phyloP scores from a whole-genome alignment of 1,284 basidiomycete species.

The Ustilago lituana region DNA sequence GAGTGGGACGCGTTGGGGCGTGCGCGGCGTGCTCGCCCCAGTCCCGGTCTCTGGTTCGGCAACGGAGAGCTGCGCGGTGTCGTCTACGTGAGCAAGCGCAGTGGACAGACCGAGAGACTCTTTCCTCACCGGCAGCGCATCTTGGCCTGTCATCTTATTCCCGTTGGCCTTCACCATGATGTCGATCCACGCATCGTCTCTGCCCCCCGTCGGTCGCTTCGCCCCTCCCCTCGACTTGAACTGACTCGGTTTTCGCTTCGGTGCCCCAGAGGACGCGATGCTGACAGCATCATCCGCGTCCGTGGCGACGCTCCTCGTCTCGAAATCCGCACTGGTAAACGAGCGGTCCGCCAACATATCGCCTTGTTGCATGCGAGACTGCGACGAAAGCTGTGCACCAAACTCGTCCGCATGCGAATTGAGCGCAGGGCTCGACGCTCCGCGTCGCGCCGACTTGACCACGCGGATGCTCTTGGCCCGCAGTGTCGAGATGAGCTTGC shows the following conservation, averaged over 20 bases:
- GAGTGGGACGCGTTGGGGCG: not conserved
- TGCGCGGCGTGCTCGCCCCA: slow-evolving; percentile 12
- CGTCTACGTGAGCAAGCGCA: slow-evolving; percentile 1
- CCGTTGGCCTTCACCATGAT: slow-evolving; percentile 44
- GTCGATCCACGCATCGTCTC: slow-evolving; percentile 57
- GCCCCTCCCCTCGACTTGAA: slow-evolving; percentile 7
- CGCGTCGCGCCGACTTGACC: slow-evolving; percentile 34
- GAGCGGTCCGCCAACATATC: slow-evolving; percentile 30
- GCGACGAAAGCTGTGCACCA: not conserved
- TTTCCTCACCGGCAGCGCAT: slow-evolving; percentile 17
- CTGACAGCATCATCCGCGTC: slow-evolving; percentile 22
- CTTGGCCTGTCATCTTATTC: slow-evolving; percentile 44
- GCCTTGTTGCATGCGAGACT: slow-evolving; percentile 10
- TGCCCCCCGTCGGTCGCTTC: slow-evolving; percentile 17
- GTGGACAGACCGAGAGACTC: slow-evolving; percentile 8
- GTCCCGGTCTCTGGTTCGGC: not conserved
- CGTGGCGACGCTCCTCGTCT: slow-evolving; percentile 47
- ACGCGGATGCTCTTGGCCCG: slow-evolving; percentile 37
- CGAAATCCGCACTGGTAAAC: slow-evolving; percentile 55
- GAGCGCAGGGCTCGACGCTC: slow-evolving; percentile 21
- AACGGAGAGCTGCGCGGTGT: slow-evolving; percentile 18
- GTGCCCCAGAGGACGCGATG: not conserved
- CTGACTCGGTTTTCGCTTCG: slow-evolving; percentile 4
- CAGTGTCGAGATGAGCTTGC: slow-evolving; percentile 41
- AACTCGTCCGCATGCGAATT: slow-evolving; percentile 14